Conservation (phyloP, 495 filamentous ascomycete species). For the Geopyxis carbonaria region DNA sequence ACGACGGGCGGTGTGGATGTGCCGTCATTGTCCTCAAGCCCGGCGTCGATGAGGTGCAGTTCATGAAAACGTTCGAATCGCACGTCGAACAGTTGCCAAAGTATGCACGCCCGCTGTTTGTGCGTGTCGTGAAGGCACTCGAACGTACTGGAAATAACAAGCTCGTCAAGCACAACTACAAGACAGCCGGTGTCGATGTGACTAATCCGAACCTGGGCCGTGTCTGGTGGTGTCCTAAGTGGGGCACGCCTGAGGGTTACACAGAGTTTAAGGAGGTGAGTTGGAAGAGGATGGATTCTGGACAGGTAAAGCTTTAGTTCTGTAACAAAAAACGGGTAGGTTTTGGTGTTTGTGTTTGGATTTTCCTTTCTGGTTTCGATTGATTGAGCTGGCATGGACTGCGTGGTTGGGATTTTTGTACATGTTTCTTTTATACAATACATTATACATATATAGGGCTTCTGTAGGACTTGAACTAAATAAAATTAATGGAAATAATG, state of each 20-base stretch:
- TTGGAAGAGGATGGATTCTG: constrained; percentile 51
- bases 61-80: constrained; percentile 41
- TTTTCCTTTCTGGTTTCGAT: no score
- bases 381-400: no score
- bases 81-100: constrained; percentile 46
- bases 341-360: no score
- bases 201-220: constrained; percentile 34
- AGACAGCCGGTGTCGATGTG: constrained; percentile 54
- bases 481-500: no score
- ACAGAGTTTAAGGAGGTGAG: constrained; percentile 46
- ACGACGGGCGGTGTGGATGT: constrained; percentile 78
- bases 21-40: constrained; percentile 40
- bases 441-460: no score
- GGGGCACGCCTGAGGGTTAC: constrained; percentile 46
- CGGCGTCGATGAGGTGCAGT: constrained; percentile 19
- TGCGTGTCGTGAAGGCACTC: constrained; percentile 46
- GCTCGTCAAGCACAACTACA: constrained; percentile 57
- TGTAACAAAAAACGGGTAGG: no score
- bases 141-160: constrained; percentile 73
- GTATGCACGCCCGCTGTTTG: constrained; percentile 63
- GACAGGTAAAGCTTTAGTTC: no score
- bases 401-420: no score
- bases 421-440: no score
- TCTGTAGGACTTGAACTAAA: no score
- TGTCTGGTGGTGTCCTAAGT: constrained; percentile 46